These are phyloP conservation scores for Beverwykella pulmonaria DNA, from an alignment of 495 filamentous ascomycete species.

Conservation along the genomic window DNA sequence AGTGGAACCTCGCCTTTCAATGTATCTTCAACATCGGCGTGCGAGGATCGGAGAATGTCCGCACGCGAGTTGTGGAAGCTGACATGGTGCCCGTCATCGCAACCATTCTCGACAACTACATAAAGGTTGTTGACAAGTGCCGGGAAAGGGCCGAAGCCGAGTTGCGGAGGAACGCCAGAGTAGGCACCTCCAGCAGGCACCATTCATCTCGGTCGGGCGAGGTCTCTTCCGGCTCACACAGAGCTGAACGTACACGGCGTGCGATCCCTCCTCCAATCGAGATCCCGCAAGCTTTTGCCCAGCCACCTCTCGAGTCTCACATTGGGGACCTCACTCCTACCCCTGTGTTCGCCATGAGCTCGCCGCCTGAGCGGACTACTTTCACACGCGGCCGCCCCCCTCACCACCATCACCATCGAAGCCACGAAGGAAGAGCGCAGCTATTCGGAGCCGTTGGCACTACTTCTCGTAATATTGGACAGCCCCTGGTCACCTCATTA, in stretches of 20 bases:
- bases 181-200: constrained; percentile 40
- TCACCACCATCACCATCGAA: constrained; percentile 60
- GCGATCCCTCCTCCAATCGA: constrained; percentile 76
- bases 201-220: constrained; percentile 40
- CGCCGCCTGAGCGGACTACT: constrained; percentile 72
- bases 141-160: constrained; percentile 79
- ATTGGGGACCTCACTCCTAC: constrained; percentile 61
- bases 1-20: constrained; percentile 98
- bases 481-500: constrained; percentile 53
- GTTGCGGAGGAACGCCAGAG: constrained; percentile 51
- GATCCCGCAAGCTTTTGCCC: constrained; percentile 63
- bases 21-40: constrained; percentile 99
- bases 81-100: constrained; percentile 99
- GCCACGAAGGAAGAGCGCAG: constrained; percentile 62
- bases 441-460: constrained; percentile 37
- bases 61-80: constrained; percentile 94
- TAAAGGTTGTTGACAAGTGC: constrained; percentile 89
- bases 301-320: constrained; percentile 53
- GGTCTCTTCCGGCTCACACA: constrained; percentile 40
- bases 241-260: constrained; percentile 52
- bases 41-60: constrained; percentile 86
- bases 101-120: constrained; percentile 98
- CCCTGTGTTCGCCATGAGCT: constrained; percentile 68
- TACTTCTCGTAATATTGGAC: constrained; percentile 30
- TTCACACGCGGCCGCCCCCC: constrained; percentile 63